Conservation (phyloP, 1,139 yeast species). For the Debaryomycetaceae sp. region DNA sequence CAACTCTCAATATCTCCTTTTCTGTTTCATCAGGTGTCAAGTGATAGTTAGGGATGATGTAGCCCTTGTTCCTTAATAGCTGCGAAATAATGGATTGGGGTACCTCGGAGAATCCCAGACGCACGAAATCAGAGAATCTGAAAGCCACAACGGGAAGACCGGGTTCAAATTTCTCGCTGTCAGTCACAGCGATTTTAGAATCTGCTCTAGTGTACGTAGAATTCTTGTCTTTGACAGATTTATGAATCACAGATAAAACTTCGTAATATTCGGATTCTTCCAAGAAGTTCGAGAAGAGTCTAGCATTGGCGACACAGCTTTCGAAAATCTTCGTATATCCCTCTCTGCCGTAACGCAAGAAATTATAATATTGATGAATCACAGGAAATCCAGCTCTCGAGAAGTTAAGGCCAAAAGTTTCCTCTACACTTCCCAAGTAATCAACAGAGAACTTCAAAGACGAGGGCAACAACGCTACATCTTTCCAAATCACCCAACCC, state of each 20-base stretch:
- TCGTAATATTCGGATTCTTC: slow-evolving; percentile 68
- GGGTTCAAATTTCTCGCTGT: slow-evolving; percentile 50
- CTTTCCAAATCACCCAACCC: slow-evolving; percentile 90
- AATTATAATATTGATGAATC: slow-evolving; percentile 80
- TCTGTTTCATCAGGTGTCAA: slow-evolving; percentile 59
- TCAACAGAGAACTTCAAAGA: slow-evolving; percentile 72
- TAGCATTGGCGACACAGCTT: slow-evolving; percentile 63
- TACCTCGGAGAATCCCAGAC: slow-evolving; percentile 64
- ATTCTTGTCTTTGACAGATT: slow-evolving; percentile 29
- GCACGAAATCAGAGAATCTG: slow-evolving; percentile 60
- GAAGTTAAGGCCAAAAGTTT: slow-evolving; percentile 80
- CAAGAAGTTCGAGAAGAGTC: slow-evolving; percentile 61
- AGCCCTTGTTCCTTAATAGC: slow-evolving; percentile 74
- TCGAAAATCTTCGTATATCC: slow-evolving; percentile 68
- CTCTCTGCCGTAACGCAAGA: slow-evolving; percentile 62
- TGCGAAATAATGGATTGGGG: slow-evolving; percentile 81
- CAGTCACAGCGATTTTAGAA: slow-evolving; percentile 6
- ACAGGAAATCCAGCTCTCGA: slow-evolving; percentile 93
- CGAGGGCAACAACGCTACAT: slow-evolving; percentile 59
- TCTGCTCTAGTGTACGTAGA: slow-evolving; percentile 21
- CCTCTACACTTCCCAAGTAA: slow-evolving; percentile 87
- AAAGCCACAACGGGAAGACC: slow-evolving; percentile 93
- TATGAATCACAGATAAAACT: slow-evolving; percentile 75
- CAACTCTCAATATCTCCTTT: slow-evolving; percentile 77
- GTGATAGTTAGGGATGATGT: slow-evolving; percentile 87